Conservation (phyloP, 148 eudicot genomes). For the Mesembryanthemum crystallinum region DNA sequence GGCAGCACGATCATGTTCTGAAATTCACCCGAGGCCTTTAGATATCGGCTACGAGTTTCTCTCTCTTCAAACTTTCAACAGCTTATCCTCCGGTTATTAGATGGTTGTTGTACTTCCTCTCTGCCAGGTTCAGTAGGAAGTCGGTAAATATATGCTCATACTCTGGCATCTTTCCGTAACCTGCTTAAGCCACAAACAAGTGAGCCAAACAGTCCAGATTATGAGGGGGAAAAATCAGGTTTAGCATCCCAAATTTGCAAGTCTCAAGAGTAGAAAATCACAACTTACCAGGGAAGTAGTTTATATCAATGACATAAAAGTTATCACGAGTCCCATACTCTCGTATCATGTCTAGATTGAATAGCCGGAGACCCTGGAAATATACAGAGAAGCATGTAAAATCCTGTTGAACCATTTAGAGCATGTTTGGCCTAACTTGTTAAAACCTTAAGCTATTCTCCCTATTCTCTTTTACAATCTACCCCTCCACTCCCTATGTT, state of each 20-base stretch:
- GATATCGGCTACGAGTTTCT: neutral
- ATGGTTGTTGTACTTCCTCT: slow-evolving; percentile 41
- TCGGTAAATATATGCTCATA: slow-evolving; percentile 92
- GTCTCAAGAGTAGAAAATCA: neutral
- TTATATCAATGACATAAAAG: slow-evolving; percentile 86
- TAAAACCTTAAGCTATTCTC: too few species aligned
- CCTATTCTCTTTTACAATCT: too few species aligned
- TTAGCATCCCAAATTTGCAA: neutral
- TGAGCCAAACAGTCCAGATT: neutral
- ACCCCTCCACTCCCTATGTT: too few species aligned
- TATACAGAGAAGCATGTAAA: slow-evolving; percentile 1
- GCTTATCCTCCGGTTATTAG: slow-evolving; percentile 18
- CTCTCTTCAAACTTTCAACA: neutral
- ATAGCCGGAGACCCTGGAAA: slow-evolving; percentile 77
- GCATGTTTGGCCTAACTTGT: too few species aligned
- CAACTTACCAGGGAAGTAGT: slow-evolving; percentile 86
- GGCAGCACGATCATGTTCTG: slow-evolving; percentile 1
- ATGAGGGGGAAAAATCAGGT: neutral
- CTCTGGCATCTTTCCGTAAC: slow-evolving; percentile 92
- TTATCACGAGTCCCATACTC: slow-evolving; percentile 69
- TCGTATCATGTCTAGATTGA: slow-evolving; percentile 88
- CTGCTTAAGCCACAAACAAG: slow-evolving; percentile 34
- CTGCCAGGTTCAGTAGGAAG: slow-evolving; percentile 58
- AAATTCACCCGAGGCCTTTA: slow-evolving; percentile 17
- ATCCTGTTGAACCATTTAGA: neutral